Base-by-base conservation (phyloP, 257 asterid genomes). In the Nicotiana benthamiana region DNA sequence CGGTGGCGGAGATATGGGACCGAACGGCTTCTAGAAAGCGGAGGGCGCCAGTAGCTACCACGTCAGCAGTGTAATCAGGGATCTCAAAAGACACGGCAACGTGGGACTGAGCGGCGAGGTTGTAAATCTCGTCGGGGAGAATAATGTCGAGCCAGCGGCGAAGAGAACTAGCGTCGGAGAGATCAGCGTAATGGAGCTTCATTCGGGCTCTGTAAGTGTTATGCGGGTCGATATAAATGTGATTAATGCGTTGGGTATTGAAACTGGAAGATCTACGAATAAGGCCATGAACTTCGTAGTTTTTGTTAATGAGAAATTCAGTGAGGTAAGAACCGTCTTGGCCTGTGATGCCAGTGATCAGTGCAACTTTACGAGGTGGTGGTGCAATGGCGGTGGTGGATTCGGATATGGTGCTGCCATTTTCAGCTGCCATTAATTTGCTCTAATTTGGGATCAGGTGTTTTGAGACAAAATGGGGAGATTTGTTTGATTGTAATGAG, bases 131-230 rank as follows among this genome's bases (percentile, higher is more conserved):
- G 76, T 94, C 97, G 51, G 99, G 99, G 65, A 78, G 91, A 70
- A 96, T 92, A 30, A 81, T 88, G 79, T 96, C 99, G 79, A 96
- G 90, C 99, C 99, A 96, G n/a, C 99, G 97, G 83, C 98, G 97
- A 83, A 96, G 97, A 79, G 98, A 96, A 82, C 97, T 94, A 83
- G 98, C 99, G 89, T 93, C 98, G 82, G 91, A 79, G 86, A 96
- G 96, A 88, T 96, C 99, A 54, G 97, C 97, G 65, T 94, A 96
- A 84, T 96, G 99, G 86, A 96, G 98, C 90, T 96, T 94, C 97
- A 96, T 96, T 3, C 52, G 85, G 32, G 98, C 99, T 80, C 92
- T 94, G 76, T 82, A 81, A 81, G 96, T 87, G 85, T 94, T 94
- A 95, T 96, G 99, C 0, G 99, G 99, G 77, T 96, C 99, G 89